Base-by-base conservation (phyloP, 305 asterid species). In the Fraxinus sp. region DNA sequence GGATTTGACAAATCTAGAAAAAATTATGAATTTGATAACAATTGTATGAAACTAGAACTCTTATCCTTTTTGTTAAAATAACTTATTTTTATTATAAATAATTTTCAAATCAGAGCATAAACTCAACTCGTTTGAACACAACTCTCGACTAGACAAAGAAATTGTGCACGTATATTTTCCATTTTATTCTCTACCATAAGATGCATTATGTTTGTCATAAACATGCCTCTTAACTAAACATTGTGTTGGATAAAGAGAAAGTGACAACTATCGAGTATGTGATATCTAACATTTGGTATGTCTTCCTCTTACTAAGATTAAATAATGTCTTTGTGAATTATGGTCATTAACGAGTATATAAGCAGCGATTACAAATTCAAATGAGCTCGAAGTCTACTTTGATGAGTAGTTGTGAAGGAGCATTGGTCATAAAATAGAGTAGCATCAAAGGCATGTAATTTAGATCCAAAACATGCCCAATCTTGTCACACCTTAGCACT, bases 91-190 rank as follows among this genome's bases (percentile, higher is more conserved):
- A 14, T 11, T 46, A 46, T 13, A 46, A 46, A 3, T 11, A 49
- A 0, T 52, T 52, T 52, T 52, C 62, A 14, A 52, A 52, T 52
- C 3, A 4, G 5, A 52, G 62, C 22, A 3, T 52, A 4, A 52
- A 16, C 62, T 52, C 22, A 52, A 46, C 62, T 52, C 8, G 8
- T 46, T 14, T 3, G 5, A 46, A n/a, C n/a, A 46, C n/a, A 46
- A 16, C 62, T 52, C 22, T 16, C 62, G 8, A 80, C 84, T 36
- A 44, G 11, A 80, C 79, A 89, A 83, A 75, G 84, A 5, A 91
- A 88, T 76, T 87, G 89, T 81, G 88, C 88, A 30, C 77, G 89
- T 80, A 87, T 84, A 80, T 82, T 87, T 66, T 91, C 98, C 22
- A 16, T 5, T 16, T 49, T 49, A 44, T 44, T 44, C 55, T 44